Evolutionary conservation across 768 basidiomycete species (phyloP).

Genomic region (Leccinum incarnatum): DNA sequence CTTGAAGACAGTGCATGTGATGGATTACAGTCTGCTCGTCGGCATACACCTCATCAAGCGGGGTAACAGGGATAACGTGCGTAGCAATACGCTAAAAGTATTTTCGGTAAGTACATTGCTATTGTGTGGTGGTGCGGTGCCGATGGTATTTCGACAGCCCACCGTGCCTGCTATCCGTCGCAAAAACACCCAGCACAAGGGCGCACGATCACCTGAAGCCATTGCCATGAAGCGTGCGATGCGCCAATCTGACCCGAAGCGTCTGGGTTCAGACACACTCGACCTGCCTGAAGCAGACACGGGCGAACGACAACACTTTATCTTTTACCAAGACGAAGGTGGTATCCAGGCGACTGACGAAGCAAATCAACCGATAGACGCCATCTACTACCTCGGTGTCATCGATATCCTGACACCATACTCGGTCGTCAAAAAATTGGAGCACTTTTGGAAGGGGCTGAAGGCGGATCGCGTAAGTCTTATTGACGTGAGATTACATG

Average conservation of each 20-base stretch:
- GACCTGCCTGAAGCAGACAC: conserved; percentile 63
- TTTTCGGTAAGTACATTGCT: conserved; percentile 66
- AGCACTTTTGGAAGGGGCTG: conserved; percentile 92
- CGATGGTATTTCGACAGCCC: conserved; percentile 45
- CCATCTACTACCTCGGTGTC: conserved; percentile 91
- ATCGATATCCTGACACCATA: conserved; percentile 98
- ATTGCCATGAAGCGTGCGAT: conserved; percentile 84
- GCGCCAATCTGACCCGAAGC: conserved; percentile 76
- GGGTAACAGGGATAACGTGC: conserved; percentile 89
- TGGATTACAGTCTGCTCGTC: conserved; percentile 95
- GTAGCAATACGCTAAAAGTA: conserved; percentile 87
- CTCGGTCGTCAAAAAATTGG: conserved; percentile 67
- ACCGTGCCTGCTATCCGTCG: conserved; percentile 63
- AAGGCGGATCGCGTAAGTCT: conserved; percentile 75
- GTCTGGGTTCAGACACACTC: conserved; percentile 51
- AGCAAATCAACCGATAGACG: conserved; percentile 64
- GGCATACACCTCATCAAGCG: conserved; percentile 91
- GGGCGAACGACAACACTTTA: conserved; percentile 59
- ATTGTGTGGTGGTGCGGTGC: background rate
- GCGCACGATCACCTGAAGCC: conserved; percentile 63
- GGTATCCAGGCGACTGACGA: conserved; percentile 91
- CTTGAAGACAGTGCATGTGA: conserved; percentile 77
- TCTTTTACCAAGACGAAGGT: conserved; percentile 97
- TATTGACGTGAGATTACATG: background rate
- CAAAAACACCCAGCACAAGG: conserved; percentile 58